These are phyloP conservation scores for Orbilia javanica DNA, from an alignment of 2,329 filamentous ascomycete species.

Conservation along the genomic window DNA sequence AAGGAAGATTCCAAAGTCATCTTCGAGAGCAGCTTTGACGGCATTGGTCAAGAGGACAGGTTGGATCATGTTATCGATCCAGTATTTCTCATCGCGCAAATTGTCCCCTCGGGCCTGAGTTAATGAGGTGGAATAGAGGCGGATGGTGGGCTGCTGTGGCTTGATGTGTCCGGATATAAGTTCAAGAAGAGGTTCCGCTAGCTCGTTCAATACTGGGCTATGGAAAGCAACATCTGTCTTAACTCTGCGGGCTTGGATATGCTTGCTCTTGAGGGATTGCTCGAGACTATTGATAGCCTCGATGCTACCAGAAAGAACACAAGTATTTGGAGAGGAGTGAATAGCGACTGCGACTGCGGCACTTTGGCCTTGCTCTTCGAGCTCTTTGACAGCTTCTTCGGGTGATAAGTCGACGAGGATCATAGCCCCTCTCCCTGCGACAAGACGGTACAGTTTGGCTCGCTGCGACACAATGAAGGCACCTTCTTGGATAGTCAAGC, in stretches of 20 bases:
- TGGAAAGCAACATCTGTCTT: slow-evolving; percentile 67
- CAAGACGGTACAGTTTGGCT: slow-evolving; percentile 60
- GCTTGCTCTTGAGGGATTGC: slow-evolving; percentile 58
- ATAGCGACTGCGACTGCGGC: slow-evolving; percentile 63
- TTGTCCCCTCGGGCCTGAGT: slow-evolving; percentile 61
- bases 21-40: slow-evolving; percentile 64
- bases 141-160: slow-evolving; percentile 61
- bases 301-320: slow-evolving; percentile 63
- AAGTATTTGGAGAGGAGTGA: slow-evolving; percentile 64
- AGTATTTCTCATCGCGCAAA: slow-evolving; percentile 64
- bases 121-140: slow-evolving; percentile 65
- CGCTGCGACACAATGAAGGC: slow-evolving; percentile 64
- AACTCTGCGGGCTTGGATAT: slow-evolving; percentile 64
- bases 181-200: slow-evolving; percentile 63
- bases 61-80: slow-evolving; percentile 66
- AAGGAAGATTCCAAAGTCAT: slow-evolving; percentile 65
- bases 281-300: slow-evolving; percentile 61
- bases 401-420: slow-evolving; percentile 64
- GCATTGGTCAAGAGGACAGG: slow-evolving; percentile 65
- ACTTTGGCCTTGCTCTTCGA: slow-evolving; percentile 58
- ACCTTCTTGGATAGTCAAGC: slow-evolving; percentile 64
- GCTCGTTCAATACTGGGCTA: slow-evolving; percentile 64
- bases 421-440: slow-evolving; percentile 61
- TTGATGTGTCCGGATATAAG: slow-evolving; percentile 60
- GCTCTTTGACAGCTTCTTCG: slow-evolving; percentile 59